Conservation (phyloP, 768 basidiomycete genomes). For the Kwoniella heveanensis region DNA sequence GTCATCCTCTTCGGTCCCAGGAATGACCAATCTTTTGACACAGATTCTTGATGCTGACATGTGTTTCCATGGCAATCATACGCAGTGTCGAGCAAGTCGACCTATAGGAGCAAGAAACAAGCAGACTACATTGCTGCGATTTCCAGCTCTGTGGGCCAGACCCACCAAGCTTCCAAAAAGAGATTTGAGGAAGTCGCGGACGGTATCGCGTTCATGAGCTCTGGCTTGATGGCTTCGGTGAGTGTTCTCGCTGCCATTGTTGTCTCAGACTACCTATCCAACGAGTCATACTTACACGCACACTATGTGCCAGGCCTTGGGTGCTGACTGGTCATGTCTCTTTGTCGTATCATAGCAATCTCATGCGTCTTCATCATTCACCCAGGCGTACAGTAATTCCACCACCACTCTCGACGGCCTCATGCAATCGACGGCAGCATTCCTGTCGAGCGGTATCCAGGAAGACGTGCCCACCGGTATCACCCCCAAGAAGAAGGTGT, state of each 20-base stretch:
- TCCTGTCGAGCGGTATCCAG: slow-evolving; percentile 46
- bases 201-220: slow-evolving; percentile 9
- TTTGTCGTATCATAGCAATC: slow-evolving; percentile 28
- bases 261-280: too few species aligned
- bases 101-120: slow-evolving; percentile 22
- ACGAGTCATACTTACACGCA: too few species aligned
- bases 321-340: too few species aligned
- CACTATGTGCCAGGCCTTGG: too few species aligned
- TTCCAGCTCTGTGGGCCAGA: slow-evolving; percentile 7
- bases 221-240: slow-evolving; percentile 22
- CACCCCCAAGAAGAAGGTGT: slow-evolving; percentile 50
- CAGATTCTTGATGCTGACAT: background rate
- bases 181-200: slow-evolving; percentile 5
- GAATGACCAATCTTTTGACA: background rate
- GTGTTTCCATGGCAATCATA: background rate
- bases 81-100: slow-evolving; percentile 18
- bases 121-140: slow-evolving; percentile 13
- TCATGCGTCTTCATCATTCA: slow-evolving; percentile 29
- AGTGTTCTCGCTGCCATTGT: too few species aligned
- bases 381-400: slow-evolving; percentile 18
- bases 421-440: slow-evolving; percentile 31
- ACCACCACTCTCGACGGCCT: slow-evolving; percentile 30
- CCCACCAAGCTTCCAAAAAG: slow-evolving; percentile 14
- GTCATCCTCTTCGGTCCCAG: slow-evolving; percentile 2
- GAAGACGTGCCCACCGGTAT: slow-evolving; percentile 52